These are phyloP conservation scores for Microbotryomycetes sp. DNA, from an alignment of 1,284 basidiomycete species.

Conservation along the genomic window DNA sequence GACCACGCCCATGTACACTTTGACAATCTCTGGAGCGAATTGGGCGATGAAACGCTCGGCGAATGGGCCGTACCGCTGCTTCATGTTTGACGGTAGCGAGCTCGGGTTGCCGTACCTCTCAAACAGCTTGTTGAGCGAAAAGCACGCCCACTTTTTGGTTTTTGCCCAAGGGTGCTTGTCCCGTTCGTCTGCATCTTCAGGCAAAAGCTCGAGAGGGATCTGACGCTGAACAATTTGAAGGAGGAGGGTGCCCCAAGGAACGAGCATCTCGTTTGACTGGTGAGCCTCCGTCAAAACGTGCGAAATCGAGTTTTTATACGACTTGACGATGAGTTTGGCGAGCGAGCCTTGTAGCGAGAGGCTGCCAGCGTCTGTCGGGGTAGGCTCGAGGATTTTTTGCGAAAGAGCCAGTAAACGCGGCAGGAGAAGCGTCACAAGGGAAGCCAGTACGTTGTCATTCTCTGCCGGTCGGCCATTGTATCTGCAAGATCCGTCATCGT, in stretches of 20 bases:
- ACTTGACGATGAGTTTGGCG: constrained; percentile 71
- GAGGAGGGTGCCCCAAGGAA: constrained; percentile 76
- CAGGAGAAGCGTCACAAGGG: constrained; percentile 57
- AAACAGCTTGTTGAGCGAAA: constrained; percentile 43
- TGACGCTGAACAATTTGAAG: constrained; percentile 65
- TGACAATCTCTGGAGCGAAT: constrained; percentile 78
- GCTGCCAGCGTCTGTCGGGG: constrained; percentile 49
- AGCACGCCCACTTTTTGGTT: constrained; percentile 82
- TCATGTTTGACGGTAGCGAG: constrained; percentile 63
- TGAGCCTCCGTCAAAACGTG: constrained; percentile 64
- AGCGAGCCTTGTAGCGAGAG: constrained; percentile 50
- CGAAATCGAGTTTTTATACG: constrained; percentile 69
- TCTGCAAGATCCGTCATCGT: constrained; percentile 40
- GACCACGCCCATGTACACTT: constrained; percentile 65
- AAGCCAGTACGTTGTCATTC: constrained; percentile 45
- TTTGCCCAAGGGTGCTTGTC: constrained; percentile 78
- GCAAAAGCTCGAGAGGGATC: constrained; percentile 57
- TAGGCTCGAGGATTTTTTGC: constrained; percentile 51
- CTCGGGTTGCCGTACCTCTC: constrained; percentile 71
- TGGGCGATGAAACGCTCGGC: constrained; percentile 65
- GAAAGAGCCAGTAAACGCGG: constrained; percentile 65
- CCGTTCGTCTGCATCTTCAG: constrained; percentile 62
- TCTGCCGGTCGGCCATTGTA: constrained; percentile 46
- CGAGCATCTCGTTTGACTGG: constrained; percentile 59
- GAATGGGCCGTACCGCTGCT: constrained; percentile 57